These are phyloP conservation scores for Cryptococcus depauperatus DNA, from an alignment of 1,284 basidiomycete species.

Conservation along the genomic window DNA sequence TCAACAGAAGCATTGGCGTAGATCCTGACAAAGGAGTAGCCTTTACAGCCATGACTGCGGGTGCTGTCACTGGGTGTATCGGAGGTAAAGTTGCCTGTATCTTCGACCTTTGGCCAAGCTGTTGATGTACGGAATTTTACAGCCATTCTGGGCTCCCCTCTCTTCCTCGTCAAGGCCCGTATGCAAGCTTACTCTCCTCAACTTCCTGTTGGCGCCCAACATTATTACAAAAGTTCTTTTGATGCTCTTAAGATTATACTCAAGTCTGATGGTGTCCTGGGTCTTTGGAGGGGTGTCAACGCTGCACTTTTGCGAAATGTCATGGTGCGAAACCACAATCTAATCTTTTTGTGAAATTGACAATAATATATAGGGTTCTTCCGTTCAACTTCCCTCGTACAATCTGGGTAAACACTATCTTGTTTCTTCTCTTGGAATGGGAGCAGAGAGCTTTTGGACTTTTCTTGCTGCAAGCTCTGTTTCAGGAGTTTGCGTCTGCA, in stretches of 20 bases:
- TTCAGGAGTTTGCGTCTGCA: conserved; percentile 84
- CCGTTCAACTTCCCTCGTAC: conserved; percentile 88
- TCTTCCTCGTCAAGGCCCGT: conserved; percentile 93
- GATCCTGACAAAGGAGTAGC: conserved; percentile 59
- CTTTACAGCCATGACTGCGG: conserved; percentile 69
- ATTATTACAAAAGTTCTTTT: conserved; percentile 75
- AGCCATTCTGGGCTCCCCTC: conserved; percentile 85
- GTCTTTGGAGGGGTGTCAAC: conserved; percentile 81
- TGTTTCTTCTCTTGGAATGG: conserved; percentile 54
- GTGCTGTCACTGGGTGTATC: conserved; percentile 79
- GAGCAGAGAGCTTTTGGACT: conserved; percentile 70
- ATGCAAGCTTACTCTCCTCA: conserved; percentile 96
- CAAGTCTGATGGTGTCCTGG: conserved; percentile 64
- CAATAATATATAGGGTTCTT: conserved; percentile 46
- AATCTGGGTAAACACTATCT: conserved; percentile 81
- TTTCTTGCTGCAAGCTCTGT: conserved; percentile 81
- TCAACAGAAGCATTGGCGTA: conserved; percentile 65
- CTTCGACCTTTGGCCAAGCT: background rate
- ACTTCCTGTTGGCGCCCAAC: conserved; percentile 89
- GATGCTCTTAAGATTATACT: conserved; percentile 76
- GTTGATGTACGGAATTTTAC: too few species aligned
- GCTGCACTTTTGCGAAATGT: conserved; percentile 88
- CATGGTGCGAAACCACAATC: conserved; percentile 55
- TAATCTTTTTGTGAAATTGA: background rate
- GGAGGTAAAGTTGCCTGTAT: conserved; percentile 57